A percentile compares a stretch with the other conserved stretches of the same genome.
phyloP scores from a whole-genome alignment of 2,329 filamentous ascomycete genomes.

The Helicocarpus griseus region DNA sequence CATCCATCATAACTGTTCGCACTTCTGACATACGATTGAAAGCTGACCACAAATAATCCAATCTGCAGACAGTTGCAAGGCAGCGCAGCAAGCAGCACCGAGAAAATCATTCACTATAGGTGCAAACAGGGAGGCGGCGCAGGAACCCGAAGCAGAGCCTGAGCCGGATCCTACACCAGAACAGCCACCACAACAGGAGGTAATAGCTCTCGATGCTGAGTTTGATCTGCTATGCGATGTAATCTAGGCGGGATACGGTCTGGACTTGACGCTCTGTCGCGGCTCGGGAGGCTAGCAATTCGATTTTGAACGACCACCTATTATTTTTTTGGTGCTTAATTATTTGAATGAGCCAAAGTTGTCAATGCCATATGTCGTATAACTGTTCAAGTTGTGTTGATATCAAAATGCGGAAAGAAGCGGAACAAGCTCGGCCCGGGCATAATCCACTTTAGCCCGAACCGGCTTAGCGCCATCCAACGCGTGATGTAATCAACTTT shows the following conservation, averaged over 20 bases:
- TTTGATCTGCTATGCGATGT: conserved; percentile 15
- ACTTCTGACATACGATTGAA: neutral
- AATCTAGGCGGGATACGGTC: neutral
- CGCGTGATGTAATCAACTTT: neutral
- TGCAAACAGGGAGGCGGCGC: neutral
- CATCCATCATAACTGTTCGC: neutral
- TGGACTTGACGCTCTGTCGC: too few relatives aligned
- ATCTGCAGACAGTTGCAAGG: neutral
- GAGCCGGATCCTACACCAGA: neutral
- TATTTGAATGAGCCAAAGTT: too few relatives aligned
- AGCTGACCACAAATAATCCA: neutral
- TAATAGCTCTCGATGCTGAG: conserved; percentile 14
- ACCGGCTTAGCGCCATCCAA: neutral
- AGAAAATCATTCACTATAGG: neutral
- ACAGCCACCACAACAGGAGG: neutral
- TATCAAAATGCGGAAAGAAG: too few relatives aligned
- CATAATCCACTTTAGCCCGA: neutral
- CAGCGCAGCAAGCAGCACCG: neutral
- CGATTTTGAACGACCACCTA: too few relatives aligned
- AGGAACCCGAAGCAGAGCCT: neutral
- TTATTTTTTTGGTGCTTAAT: too few relatives aligned
- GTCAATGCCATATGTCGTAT: too few relatives aligned
- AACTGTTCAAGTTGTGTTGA: too few relatives aligned
- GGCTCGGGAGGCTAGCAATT: too few relatives aligned
- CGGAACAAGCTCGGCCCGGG: neutral